phyloP scores from a whole-genome alignment of 208 protist genomes.

The Trypanosoma mega region DNA sequence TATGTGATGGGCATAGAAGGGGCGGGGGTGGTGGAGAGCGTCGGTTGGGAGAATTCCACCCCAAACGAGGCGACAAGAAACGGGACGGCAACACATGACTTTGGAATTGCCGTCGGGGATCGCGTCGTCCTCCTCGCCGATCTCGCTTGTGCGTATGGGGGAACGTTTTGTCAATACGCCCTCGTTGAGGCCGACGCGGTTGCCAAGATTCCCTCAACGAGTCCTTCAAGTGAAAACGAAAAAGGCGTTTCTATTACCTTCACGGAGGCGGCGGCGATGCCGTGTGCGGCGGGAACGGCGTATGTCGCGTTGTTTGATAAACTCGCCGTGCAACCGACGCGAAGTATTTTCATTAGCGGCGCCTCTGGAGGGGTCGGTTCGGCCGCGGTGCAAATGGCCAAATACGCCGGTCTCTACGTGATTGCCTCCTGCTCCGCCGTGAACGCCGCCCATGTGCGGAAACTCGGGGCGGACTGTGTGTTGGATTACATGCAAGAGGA shows the following conservation, averaged over 20 bases:
- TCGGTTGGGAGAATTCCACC: no score
- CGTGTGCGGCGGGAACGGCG: conserved; percentile 56
- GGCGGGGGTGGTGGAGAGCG: conserved; percentile 69
- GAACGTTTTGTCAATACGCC: conserved; percentile 75
- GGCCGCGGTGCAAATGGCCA: conserved; percentile 74
- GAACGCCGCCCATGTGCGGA: conserved; percentile 52
- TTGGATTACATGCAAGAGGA: conserved; percentile 66
- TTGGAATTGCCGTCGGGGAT: conserved; percentile 48
- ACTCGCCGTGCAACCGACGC: conserved; percentile 48
- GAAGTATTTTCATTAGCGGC: conserved; percentile 75
- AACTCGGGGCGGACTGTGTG: conserved; percentile 63
- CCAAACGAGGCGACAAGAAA: conserved; percentile 24
- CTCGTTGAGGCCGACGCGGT: conserved; percentile 47
- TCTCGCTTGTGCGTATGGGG: conserved; percentile 32
- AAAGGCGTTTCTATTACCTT: conserved; percentile 51
- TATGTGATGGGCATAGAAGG: conserved; percentile 66
- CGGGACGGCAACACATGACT: conserved; percentile 2
- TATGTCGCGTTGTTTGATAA: conserved; percentile 81
- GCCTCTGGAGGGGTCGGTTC: conserved; percentile 74
- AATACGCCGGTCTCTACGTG: conserved; percentile 66
- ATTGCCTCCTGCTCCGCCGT: conserved; percentile 60
- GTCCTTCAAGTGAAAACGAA: no score
- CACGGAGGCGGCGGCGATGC: conserved; percentile 64
- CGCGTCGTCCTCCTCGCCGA: conserved; percentile 67
- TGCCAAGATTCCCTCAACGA: conserved; percentile 43